phyloP scores from a whole-genome alignment of 306 rosid species.

The Rosa lucieae region DNA sequence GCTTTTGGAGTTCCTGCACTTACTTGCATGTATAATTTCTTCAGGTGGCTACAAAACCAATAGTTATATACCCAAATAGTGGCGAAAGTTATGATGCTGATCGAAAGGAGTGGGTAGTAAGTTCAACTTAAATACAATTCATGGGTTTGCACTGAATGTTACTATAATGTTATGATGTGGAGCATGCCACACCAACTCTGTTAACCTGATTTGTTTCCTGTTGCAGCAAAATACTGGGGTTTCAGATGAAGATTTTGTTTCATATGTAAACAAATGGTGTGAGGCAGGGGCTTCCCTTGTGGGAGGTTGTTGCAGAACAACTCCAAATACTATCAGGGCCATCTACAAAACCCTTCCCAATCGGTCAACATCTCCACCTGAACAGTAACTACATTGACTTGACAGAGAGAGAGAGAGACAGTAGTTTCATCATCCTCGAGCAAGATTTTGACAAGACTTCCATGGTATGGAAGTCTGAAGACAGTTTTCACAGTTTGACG shows the following conservation, averaged over 20 bases:
- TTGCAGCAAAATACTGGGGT: conserved; percentile 63
- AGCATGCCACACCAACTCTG: background rate
- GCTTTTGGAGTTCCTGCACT: background rate
- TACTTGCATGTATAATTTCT: conserved; percentile 8
- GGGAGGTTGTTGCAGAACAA: conserved; percentile 97
- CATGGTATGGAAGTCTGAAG: background rate
- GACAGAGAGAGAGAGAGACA: background rate
- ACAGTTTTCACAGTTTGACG: background rate
- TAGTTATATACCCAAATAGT: conserved; percentile 84
- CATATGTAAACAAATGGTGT: conserved; percentile 71
- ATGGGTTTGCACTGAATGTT: background rate
- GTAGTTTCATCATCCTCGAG: background rate
- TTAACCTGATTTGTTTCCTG: background rate
- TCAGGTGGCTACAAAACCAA: conserved; percentile 78
- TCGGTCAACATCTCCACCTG: conserved; percentile 8
- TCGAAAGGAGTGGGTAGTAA: conserved; percentile 76
- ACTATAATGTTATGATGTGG: background rate
- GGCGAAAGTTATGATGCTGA: conserved; percentile 84
- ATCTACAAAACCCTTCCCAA: conserved; percentile 43
- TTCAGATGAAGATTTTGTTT: conserved; percentile 68
- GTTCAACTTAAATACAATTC: conserved; percentile 33
- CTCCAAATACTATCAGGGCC: conserved; percentile 81
- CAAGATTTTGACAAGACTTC: background rate
- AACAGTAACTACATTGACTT: conserved; percentile 5
- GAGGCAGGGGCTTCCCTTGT: conserved; percentile 81